A percentile compares a stretch with the other conserved stretches of the same genome.
These are phyloP conservation scores for Aspergillus novofumigatus DNA, from an alignment of 2,329 filamentous ascomycete species.

Conservation along the genomic window DNA sequence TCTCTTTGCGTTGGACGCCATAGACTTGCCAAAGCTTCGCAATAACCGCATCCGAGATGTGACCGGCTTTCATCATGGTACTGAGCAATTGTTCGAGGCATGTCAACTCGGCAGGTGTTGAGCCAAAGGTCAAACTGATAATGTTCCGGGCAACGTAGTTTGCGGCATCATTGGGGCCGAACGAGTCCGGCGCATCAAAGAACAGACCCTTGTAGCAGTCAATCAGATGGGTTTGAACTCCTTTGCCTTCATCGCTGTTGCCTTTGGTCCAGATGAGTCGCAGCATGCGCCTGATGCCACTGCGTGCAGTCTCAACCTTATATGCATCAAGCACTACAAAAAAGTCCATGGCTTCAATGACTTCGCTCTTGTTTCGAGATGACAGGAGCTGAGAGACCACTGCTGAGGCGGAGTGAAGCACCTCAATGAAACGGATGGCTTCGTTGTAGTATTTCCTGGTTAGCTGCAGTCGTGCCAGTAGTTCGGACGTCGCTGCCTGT, in stretches of 20 bases:
- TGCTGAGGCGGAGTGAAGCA: constrained; percentile 76
- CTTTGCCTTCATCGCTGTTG: constrained; percentile 98
- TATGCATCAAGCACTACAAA: constrained; percentile 94
- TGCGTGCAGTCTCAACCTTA: constrained; percentile 87
- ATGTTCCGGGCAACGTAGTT: constrained; percentile 97
- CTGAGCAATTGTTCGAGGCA: constrained; percentile 91
- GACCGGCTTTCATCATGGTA: constrained; percentile 94
- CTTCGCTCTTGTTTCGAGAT: constrained; percentile 95
- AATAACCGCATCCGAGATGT: constrained; percentile 80
- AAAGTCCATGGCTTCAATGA: constrained; percentile 98
- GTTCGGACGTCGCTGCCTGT: constrained; percentile 82
- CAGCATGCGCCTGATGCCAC: constrained; percentile 91
- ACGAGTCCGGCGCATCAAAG: constrained; percentile 88
- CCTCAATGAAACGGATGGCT: constrained; percentile 87
- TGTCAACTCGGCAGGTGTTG: constrained; percentile 89
- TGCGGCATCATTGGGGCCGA: constrained; percentile 81
- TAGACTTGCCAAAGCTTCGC: constrained; percentile 97
- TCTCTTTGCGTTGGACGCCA: constrained; percentile 86
- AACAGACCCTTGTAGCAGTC: constrained; percentile 95
- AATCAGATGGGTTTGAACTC: constrained; percentile 92
- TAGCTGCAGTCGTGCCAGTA: constrained; percentile 80
- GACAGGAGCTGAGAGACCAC: constrained; percentile 83
- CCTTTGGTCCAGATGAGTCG: constrained; percentile 98
- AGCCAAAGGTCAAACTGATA: constrained; percentile 96
- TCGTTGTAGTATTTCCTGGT: constrained; percentile 91